Evolutionary conservation across 176 grass and related monocot species (phyloP), one percentile per base, ranked within the genome.

Genomic region (Carex pumila): DNA sequence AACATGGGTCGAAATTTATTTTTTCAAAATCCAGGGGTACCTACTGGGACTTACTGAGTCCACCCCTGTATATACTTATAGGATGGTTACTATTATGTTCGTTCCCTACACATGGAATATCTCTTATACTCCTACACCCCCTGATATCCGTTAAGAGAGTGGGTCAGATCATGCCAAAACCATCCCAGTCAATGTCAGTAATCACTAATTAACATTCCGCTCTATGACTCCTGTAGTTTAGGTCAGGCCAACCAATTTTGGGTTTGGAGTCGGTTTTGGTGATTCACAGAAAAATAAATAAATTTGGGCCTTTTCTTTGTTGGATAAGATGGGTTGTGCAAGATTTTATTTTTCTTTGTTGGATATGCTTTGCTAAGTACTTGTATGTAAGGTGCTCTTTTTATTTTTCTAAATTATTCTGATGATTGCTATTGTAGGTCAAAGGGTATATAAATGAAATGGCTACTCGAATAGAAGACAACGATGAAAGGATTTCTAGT

Each of bases 361-460:
- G 49, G 49, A 32, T 76, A 76, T 31, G 4, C 53, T 76, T 31
- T 55, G 49, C 36, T 30, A 75, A 45, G 4, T 39, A 39, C 37
- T 39, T 71, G 21, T 10, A 74, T 74, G 19, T 54, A 6, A 75
- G 55, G 14, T 19, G 55, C 5, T 30, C 19, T 11, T 76, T 85
- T 34, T 55, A 58, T 54, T 45, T 39, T 75, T 69, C 65, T 17
- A 37, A 69, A 53, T 49, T 72, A 21, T 22, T 72, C 30, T 31
- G 1, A 74, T 76, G 49, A 53, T 76, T 78, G 17, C 9, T 52
- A 89, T 84, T 83, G 57, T 69, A 98, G 95, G 95, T 98, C 22
- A 98, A 95, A 82, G 95, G 95, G 3, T 92, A 89, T 88, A 98
- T 98, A 88, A 90, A 98, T 73, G 95, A 98, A 93, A 98, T 98